Base-by-base conservation (phyloP, 352 stramenopile species). In the Globisporangium paroecandrum region DNA sequence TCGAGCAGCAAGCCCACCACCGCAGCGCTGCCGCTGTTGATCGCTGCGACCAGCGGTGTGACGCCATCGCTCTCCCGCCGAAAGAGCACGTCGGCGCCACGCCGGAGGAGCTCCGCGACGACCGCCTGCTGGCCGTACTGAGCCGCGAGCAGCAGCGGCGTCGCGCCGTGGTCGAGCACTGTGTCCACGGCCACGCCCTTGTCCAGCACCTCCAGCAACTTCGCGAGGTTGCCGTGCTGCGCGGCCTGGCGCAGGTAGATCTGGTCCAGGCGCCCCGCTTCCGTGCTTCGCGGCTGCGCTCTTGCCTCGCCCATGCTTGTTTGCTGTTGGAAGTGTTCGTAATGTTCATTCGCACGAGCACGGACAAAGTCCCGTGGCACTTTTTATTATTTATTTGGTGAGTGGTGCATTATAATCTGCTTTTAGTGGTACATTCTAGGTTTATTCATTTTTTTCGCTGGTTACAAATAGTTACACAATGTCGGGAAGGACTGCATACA, bases 131-230 rank as follows among this genome's bases (percentile, higher is more conserved):
- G 62, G 2, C 49, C 62, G 51, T 25, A 53, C 38, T 67, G 62
- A 22, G 62, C 49, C 3, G 62, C 62, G 20, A 61, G 46, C 47
- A 67, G 22, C 29, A 67, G 38, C 1, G 62, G 49, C 62, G 51
- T 59, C 5, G 47, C 49, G 2, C 62, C 62, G 51, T 67, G 29
- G 13, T 67, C 51, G 10, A 67, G 49, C 7, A 53, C 12, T 34
- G 62, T 67, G 49, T 67, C 62, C 18, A 59, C 49, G 5, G 51
- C 34, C 13, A 67, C 62, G n/a, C 62, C 62, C 15, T 58, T 58
- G 9, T 22, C 24, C 1, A 67, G 34, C n/a, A 67, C 10, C 51
- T 61, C 49, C 32, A 36, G 62, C 22, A 67, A 47, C 34, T 49
- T 47, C 5, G 22, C 22, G 10, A 67, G 34, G 29, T 67, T 29